Evolutionary conservation across 2,329 filamentous ascomycete genomes (phyloP), one percentile per base, ranked within the genome.

Genomic region (Penicillium sp.): DNA sequence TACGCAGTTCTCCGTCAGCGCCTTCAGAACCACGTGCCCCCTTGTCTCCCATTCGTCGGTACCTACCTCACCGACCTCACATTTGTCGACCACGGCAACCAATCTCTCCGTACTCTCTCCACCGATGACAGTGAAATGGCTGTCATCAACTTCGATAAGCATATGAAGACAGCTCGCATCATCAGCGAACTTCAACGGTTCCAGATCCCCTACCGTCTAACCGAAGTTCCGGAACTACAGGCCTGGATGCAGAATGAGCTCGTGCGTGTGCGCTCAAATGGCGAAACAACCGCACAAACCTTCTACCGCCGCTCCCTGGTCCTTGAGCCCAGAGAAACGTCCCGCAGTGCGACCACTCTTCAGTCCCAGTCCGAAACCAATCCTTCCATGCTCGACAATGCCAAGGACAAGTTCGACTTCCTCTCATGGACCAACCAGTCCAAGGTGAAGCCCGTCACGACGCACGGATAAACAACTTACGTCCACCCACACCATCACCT

Each of bases 81-180:
- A 0, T 97, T 99, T 74, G 88, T 96, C 52, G 91, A 97, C 69
- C 91, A 93, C 61, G 94, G 94, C 59, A 97, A 97, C 73, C 89
- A 90, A 33, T 85, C 90, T 5, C 92, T 88, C 2, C 90, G 93
- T 67, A 88, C 88, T 66, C 83, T 96, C 19, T 84, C 84, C 0
- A 80, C 69, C 14, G 84, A 89, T n/a, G 82, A 86, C 30, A 76
- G 78, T 28, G 83, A 85, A 26, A 82, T 90, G 66, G 85, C 86
- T 0, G 90, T 97, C 31, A 91, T 99, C 80, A 99, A 99, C 76
- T 97, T 97, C 67, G 93, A 97, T 80, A 97, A 97, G 77, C 91
- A 97, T 72, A 89, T 87, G 66, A 90, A 91, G 64, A 97, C 92
- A 3, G 92, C 93, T 43, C 94, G 92, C 75, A 95, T 97, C 69